Evolutionary conservation across 768 basidiomycete species (phyloP), one percentile per base, ranked within the genome.

Genomic region (Xanthoconium stramineum): DNA sequence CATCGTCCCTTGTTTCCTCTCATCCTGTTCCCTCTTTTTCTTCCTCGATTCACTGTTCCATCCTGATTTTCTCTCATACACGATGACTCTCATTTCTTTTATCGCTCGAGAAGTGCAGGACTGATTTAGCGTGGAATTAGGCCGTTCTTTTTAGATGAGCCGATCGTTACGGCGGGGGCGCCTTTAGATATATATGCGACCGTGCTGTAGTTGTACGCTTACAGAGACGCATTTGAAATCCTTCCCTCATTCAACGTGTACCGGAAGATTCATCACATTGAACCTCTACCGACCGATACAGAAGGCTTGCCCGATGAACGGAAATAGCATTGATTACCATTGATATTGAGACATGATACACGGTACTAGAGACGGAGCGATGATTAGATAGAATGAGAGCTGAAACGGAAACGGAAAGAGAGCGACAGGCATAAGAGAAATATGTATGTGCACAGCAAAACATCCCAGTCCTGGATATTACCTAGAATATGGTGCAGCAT

Each of bases 61-160:
- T 42, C 39, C 14, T 58, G 46, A 46, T 54, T 56, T 47, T 50
- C 49, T 29, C 47, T 37, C 49, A 37, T 44, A 52, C 42, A 46
- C 45, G 46, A 47, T 56, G 43, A 43, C 44, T 35, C 24, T 49
- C 43, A 12, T 35, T 48, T 44, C 30, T 47, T 42, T 35, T 50
- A 20, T 48, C 20, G 35, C 47, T 51, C 6, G 17, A 45, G 11
- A 33, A 64, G 49, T 50, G 36, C 36, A 24, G 68, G 61, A 61
- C 58, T 47, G 56, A 24, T 61, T 46, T 56, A 40, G 29, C 55
- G 65, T 69, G 57, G 68, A 68, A 47, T 35, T 39, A 38, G 54
- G 24, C 28, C 17, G 2, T 40, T 39, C 20, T 53, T 43, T 67
- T 43, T 67, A 61, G 64, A 61, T 28, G 19, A 9, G 33, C 17